Base-by-base conservation (phyloP, 768 basidiomycete species). In the Russula olivacea region DNA sequence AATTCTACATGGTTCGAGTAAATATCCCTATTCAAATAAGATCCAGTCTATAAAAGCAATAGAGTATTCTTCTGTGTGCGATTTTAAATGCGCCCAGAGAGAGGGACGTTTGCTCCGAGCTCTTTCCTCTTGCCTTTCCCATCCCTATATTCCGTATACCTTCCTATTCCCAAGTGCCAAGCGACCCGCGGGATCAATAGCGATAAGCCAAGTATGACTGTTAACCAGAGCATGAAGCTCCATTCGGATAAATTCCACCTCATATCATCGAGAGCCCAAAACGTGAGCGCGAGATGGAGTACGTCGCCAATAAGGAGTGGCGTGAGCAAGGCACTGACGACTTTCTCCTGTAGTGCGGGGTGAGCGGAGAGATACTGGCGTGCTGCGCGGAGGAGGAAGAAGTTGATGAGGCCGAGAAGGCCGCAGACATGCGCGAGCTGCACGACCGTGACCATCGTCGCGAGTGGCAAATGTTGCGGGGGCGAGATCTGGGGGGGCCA, bases 381-480 rank as follows among this genome's bases (percentile, higher is more conserved):
- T 36, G 80, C 78, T 11, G 86, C 78, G 21, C 80, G 77, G 58
- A 91, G 79, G 51, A 90, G 73, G 72, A 84, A 89, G 61, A 83
- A 68, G 70, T 90, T 91, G 61, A 91, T 70, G 61, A 88, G 69
- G 14, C 89, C 89, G 66, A 91, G 72, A 30, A 91, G 83, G 45
- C 83, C 87, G 68, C 88, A 89, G 55, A 88, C 88, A 67, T 91
- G 86, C 1, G 85, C 88, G 58, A 91, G 85, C 70, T 91, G 89
- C 51, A 87, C 74, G 64, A 88, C 75, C 1, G 87, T 88, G 54
- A 91, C 86, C 25, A 82, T 72, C 14, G 88, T 84, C 1, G 89
- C 88, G 38, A 70, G 78, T 1, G 85, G 83, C 19, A 89, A 76
- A 36, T 69, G 75, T 38, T 74, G 69, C 17, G 82, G 81, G 40